A percentile compares a stretch with the other conserved stretches of the same genome.
Conservation (phyloP, 805 yeast genomes). For the Yamadazyma phyllophila region DNA sequence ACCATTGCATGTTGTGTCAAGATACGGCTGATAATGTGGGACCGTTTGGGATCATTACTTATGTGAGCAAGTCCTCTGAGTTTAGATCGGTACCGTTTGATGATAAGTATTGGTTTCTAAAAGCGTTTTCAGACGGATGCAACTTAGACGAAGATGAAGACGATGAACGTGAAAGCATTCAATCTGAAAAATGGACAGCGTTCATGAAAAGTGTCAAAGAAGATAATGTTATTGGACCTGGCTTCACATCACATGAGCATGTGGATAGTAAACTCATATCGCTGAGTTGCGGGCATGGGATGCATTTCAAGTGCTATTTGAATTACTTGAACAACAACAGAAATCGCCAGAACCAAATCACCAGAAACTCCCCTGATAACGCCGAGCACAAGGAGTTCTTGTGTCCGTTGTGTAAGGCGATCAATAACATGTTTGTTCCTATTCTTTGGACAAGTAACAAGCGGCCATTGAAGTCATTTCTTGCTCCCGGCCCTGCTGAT, state of each 20-base stretch:
- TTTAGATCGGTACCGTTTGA: constrained; percentile 64
- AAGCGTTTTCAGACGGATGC: constrained; percentile 52
- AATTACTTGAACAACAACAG: constrained; percentile 59
- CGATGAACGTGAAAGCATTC: constrained; percentile 14
- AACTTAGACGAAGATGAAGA: constrained; percentile 36
- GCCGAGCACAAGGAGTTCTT: constrained; percentile 67
- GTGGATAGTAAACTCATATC: constrained; percentile 49
- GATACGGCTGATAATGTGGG: constrained; percentile 66
- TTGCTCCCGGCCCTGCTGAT: constrained; percentile 15
- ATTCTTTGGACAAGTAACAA: constrained; percentile 56
- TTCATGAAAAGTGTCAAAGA: constrained; percentile 38
- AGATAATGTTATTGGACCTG: constrained; percentile 61
- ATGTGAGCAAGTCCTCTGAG: constrained; percentile 56
- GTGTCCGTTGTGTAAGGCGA: constrained; percentile 89
- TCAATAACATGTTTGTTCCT: constrained; percentile 83
- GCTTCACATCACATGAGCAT: constrained; percentile 49
- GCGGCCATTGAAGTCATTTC: constrained; percentile 23
- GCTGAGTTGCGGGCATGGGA: constrained; percentile 90
- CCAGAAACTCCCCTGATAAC: constrained; percentile 79
- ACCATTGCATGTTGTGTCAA: constrained; percentile 78
- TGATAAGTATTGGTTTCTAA: constrained; percentile 61
- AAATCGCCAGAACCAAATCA: constrained; percentile 64
- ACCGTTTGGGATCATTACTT: constrained; percentile 73
- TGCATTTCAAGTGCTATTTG: constrained; percentile 78
- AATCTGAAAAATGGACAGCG: constrained; percentile 33